These are phyloP conservation scores for Aspergillus cristatus DNA, from an alignment of 495 filamentous ascomycete genomes.

Conservation along the genomic window DNA sequence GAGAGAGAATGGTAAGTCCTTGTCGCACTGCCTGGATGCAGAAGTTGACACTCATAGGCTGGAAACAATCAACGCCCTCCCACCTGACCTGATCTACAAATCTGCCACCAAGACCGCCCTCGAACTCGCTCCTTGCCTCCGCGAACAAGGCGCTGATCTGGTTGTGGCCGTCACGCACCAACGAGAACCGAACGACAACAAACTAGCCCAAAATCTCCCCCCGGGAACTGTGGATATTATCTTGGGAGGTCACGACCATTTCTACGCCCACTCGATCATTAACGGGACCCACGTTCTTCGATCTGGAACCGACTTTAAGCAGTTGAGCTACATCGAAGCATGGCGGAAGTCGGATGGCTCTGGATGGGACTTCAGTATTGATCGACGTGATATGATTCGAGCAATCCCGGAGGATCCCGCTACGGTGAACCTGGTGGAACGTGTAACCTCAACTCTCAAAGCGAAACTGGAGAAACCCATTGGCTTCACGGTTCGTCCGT, in stretches of 20 bases:
- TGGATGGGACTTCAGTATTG: slow-evolving; percentile 71
- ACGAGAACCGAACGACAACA: slow-evolving; percentile 77
- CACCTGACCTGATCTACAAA: slow-evolving; percentile 69
- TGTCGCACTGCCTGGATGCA: background rate
- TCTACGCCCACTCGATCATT: slow-evolving; percentile 64
- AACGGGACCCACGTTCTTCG: slow-evolving; percentile 74
- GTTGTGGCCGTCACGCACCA: slow-evolving; percentile 76
- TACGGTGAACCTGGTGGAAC: slow-evolving; percentile 49
- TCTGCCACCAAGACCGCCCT: slow-evolving; percentile 63
- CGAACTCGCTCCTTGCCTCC: slow-evolving; percentile 58
- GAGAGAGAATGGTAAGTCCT: slow-evolving; percentile 54
- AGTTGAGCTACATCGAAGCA: slow-evolving; percentile 78
- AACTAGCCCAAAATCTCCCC: slow-evolving; percentile 59
- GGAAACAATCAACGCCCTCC: slow-evolving; percentile 77
- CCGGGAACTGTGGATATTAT: slow-evolving; percentile 71
- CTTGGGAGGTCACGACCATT: slow-evolving; percentile 84
- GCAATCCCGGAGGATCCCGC: slow-evolving; percentile 52
- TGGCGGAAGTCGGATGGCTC: slow-evolving; percentile 38
- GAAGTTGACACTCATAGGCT: slow-evolving; percentile 42
- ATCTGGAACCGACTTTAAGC: slow-evolving; percentile 83
- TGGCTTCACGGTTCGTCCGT: slow-evolving; percentile 67
- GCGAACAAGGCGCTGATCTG: slow-evolving; percentile 69
- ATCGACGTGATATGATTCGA: slow-evolving; percentile 59
- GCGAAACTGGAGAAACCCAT: slow-evolving; percentile 73
- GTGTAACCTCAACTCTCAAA: slow-evolving; percentile 59